Conservation (phyloP, 192 early-diverging fungal species). For the Rhizophlyctis rosea region DNA sequence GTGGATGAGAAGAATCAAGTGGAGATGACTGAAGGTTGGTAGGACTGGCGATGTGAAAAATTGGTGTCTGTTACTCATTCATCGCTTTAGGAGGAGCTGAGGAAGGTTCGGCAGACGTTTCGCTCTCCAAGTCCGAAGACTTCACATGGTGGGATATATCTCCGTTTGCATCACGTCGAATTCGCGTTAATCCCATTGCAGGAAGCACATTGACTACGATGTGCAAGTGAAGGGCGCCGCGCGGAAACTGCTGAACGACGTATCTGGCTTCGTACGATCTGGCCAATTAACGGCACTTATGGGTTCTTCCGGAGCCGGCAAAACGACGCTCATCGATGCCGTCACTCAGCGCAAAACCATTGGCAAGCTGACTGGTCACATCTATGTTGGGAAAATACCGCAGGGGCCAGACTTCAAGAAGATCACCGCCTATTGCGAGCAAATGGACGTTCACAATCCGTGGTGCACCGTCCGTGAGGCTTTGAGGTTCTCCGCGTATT, state of each 20-base stretch:
- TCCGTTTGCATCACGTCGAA: too few species aligned
- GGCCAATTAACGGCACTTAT: conserved; percentile 81
- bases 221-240: conserved; percentile 62
- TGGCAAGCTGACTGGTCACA: conserved; percentile 40
- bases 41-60: too few species aligned
- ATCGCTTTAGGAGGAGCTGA: too few species aligned
- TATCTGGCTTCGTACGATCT: conserved; percentile 68
- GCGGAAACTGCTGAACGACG: conserved; percentile 63
- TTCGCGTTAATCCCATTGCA: too few species aligned
- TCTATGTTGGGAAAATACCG: conserved; percentile 50
- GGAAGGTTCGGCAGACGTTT: too few species aligned
- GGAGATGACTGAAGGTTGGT: too few species aligned
- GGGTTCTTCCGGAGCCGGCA: conserved; percentile 45
- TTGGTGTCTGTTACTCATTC: too few species aligned
- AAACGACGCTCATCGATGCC: conserved; percentile 47
- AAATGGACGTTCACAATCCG: conserved; percentile 54
- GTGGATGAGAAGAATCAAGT: too few species aligned
- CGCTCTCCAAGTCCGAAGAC: too few species aligned
- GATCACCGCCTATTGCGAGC: conserved; percentile 70
- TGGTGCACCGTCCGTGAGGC: conserved; percentile 69
- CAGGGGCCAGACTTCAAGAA: conserved; percentile 29
- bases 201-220: conserved; percentile 64
- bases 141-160: too few species aligned
- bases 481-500: conserved; percentile 58
- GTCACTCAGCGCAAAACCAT: conserved; percentile 57